These are phyloP conservation scores for Aureobasidium sp. DNA, from an alignment of 2,329 filamentous ascomycete species.

Conservation along the genomic window DNA sequence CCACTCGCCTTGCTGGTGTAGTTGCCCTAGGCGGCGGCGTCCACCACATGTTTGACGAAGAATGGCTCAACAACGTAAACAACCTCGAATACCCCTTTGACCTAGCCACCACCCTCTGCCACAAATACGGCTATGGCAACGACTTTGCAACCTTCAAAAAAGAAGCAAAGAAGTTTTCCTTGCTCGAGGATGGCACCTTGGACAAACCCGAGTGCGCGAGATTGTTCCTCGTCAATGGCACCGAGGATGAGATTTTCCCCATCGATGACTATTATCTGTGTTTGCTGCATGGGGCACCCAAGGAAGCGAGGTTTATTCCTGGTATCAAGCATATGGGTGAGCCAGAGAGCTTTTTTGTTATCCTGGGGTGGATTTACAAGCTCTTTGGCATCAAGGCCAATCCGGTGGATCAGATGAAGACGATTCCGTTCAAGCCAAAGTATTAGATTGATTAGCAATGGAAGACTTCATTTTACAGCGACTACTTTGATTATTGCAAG, in stretches of 20 bases:
- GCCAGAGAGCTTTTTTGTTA: constrained; percentile 43
- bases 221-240: constrained; percentile 52
- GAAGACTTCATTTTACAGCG: too few relatives aligned
- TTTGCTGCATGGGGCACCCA: constrained; percentile 46
- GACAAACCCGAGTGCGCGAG: constrained; percentile 42
- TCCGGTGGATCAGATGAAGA: constrained; percentile 39
- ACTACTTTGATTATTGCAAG: neutral
- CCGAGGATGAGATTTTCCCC: constrained; percentile 55
- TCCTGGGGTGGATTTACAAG: constrained; percentile 43
- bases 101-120: constrained; percentile 43
- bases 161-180: constrained; percentile 47
- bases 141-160: constrained; percentile 41
- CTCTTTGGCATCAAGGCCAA: constrained; percentile 40
- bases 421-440: constrained; percentile 42
- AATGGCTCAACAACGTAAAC: constrained; percentile 50
- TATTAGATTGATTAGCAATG: constrained; percentile 24
- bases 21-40: constrained; percentile 51
- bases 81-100: constrained; percentile 56
- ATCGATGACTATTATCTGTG: constrained; percentile 54
- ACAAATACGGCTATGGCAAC: constrained; percentile 41
- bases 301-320: constrained; percentile 43
- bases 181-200: constrained; percentile 50
- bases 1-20: constrained; percentile 43
- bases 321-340: constrained; percentile 46
- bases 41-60: constrained; percentile 51